phyloP scores from a whole-genome alignment of 139 green algal species.

The Pseudopediastrum boryanum region DNA sequence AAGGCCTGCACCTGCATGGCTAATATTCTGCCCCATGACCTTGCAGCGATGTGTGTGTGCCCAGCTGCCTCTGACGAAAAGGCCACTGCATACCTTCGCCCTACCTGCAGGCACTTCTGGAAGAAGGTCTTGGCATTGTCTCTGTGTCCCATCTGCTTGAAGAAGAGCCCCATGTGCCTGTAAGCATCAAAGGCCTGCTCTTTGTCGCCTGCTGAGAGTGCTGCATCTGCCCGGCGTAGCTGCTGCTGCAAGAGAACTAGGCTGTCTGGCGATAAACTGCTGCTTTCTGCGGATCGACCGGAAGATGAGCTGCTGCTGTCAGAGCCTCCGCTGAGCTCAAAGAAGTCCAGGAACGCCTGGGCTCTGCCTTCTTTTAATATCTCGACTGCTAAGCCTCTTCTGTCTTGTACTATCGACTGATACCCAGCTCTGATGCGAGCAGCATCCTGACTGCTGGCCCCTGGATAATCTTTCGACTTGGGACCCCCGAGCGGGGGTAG shows the following conservation, averaged over 20 bases:
- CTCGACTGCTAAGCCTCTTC: slow-evolving; percentile 45
- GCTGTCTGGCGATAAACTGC: slow-evolving; percentile 32
- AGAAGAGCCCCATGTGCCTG: slow-evolving; percentile 56
- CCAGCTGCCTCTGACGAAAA: background rate
- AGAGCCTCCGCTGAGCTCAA: slow-evolving; percentile 38
- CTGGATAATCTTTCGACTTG: no score
- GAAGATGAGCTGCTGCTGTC: background rate
- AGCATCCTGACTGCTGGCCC: no score
- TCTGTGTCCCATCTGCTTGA: slow-evolving; percentile 48
- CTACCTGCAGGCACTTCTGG: slow-evolving; percentile 46
- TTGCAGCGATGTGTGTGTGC: background rate
- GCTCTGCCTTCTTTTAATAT: slow-evolving; percentile 59
- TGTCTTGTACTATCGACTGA: slow-evolving; percentile 40
- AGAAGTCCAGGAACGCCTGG: slow-evolving; percentile 66
- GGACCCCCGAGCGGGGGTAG: no score
- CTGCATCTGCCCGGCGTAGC: slow-evolving; percentile 50
- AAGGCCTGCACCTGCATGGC: background rate
- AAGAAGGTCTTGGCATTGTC: slow-evolving; percentile 57
- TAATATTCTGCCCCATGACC: no score
- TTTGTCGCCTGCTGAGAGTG: background rate
- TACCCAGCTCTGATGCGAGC: slow-evolving; percentile 8
- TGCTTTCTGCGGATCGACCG: slow-evolving; percentile 6
- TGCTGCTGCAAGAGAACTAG: slow-evolving; percentile 53
- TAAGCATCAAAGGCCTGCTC: slow-evolving; percentile 34
- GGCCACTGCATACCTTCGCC: background rate